Conservation (phyloP, 2,329 filamentous ascomycete species). For the Penicillium sp. region DNA sequence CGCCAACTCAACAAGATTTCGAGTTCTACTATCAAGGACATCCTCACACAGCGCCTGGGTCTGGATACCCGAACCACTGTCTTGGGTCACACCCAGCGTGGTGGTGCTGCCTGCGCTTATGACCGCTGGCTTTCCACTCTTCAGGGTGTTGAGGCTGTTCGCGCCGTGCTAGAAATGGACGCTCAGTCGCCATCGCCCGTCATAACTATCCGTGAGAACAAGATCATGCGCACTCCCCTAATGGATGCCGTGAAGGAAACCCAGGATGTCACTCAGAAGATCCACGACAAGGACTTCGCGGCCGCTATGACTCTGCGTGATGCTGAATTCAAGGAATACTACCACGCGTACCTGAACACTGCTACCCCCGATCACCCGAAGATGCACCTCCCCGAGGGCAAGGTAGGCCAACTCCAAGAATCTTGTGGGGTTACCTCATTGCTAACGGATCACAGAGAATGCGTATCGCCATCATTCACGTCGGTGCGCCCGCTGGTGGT, state of each 20-base stretch:
- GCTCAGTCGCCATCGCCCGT: conserved; percentile 90
- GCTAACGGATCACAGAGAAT: conserved; percentile 66
- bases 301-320: conserved; percentile 87
- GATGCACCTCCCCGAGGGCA: conserved; percentile 68
- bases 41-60: conserved; percentile 78
- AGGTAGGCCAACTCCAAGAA: conserved; percentile 57
- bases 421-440: not conserved
- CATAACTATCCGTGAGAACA: conserved; percentile 97
- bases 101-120: conserved; percentile 88
- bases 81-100: conserved; percentile 94
- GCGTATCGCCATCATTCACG: conserved; percentile 94
- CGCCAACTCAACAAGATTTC: conserved; percentile 81
- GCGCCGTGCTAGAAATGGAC: conserved; percentile 84
- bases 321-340: conserved; percentile 91
- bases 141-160: conserved; percentile 92
- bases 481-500: conserved; percentile 92
- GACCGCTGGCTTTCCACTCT: conserved; percentile 91
- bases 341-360: conserved; percentile 86
- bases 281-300: conserved; percentile 83
- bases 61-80: conserved; percentile 95
- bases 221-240: conserved; percentile 87
- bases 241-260: conserved; percentile 88
- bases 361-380: conserved; percentile 78
- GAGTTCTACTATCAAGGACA: conserved; percentile 78
- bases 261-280: conserved; percentile 79